Conservation (phyloP, 306 rosid genomes). For the Sechiopsis laciniata region DNA sequence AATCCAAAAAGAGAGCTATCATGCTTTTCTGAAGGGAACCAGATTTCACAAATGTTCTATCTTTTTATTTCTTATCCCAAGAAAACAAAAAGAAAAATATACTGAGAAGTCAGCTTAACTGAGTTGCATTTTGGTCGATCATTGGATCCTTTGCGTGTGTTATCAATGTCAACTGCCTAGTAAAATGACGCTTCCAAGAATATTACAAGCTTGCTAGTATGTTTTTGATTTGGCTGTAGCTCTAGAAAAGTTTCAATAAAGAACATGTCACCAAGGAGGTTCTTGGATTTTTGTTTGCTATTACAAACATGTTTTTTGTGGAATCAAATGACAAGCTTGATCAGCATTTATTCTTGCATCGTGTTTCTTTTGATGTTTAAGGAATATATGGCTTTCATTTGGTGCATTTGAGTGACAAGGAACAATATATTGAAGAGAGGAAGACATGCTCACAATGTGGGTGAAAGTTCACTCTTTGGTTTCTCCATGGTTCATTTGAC, state of each 20-base stretch:
- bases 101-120: neutral
- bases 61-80: constrained; percentile 7
- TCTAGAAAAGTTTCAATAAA: neutral
- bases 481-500: constrained; percentile 1
- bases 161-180: neutral
- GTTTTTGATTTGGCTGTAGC: neutral
- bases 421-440: neutral
- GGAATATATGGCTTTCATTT: neutral
- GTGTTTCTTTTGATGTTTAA: neutral
- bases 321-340: neutral
- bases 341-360: neutral
- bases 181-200: neutral
- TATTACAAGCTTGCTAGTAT: neutral
- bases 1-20: too few relatives aligned
- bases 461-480: constrained; percentile 3
- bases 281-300: neutral
- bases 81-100: neutral
- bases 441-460: neutral
- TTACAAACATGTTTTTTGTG: constrained; percentile 3
- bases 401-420: neutral
- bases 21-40: too few relatives aligned
- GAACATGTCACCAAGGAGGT: neutral
- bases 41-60: neutral
- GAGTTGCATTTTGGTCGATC: neutral
- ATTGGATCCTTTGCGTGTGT: neutral